Conservation (phyloP, 495 filamentous ascomycete genomes). For the Trichoderma asperelloides region DNA sequence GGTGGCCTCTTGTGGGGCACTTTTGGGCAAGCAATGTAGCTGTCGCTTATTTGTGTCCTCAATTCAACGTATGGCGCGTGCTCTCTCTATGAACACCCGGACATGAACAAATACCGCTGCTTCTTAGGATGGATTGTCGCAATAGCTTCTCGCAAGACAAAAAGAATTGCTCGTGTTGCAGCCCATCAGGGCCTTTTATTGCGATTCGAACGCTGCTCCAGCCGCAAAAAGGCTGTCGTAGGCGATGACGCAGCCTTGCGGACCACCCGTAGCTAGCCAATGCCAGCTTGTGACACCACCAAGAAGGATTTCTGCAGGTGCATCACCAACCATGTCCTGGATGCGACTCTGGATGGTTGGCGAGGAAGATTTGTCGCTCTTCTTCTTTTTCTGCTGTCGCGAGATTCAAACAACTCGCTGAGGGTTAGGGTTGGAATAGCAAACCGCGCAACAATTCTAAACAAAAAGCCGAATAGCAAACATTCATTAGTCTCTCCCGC, state of each 20-base stretch:
- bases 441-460: not conserved
- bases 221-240: not conserved
- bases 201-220: not conserved
- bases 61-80: too few relatives aligned
- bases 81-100: too few relatives aligned
- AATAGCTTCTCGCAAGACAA: not conserved
- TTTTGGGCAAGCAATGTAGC: too few relatives aligned
- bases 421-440: not conserved
- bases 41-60: too few relatives aligned
- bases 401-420: not conserved
- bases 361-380: too few relatives aligned
- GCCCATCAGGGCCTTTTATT: not conserved
- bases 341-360: not conserved
- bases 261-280: not conserved
- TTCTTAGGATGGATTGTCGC: too few relatives aligned
- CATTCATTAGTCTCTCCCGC: too few relatives aligned
- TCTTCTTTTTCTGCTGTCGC: too few relatives aligned
- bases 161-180: not conserved
- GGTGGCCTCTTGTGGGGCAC: too few relatives aligned
- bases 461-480: not conserved
- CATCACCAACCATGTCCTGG: not conserved
- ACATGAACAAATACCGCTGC: too few relatives aligned
- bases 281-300: not conserved
- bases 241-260: slow-evolving; percentile 1
- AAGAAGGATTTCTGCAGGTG: not conserved